Percentiles rank a stretch among this genome's conserved stretches.
Evolutionary conservation across 2,329 filamentous ascomycete species (phyloP).

Genomic region (Hypoxylon sp.): DNA sequence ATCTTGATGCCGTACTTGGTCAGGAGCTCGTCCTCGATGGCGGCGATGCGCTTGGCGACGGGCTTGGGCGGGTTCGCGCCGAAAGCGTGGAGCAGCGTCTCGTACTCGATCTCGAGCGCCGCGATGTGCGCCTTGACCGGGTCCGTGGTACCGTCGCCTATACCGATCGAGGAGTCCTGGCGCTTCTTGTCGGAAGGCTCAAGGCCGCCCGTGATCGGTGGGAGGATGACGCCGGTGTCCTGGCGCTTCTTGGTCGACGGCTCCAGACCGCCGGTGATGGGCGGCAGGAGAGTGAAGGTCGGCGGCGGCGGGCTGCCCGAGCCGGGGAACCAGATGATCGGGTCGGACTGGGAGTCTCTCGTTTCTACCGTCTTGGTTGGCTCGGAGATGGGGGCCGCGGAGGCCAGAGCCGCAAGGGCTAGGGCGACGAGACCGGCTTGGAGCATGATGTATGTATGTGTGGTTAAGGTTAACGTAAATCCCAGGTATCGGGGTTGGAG

Average conservation of each 20-base stretch:
- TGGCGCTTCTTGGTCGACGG: conserved; percentile 38
- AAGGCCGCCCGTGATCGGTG: conserved; percentile 42
- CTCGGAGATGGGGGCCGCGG: conserved; percentile 46
- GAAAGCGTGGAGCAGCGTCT: conserved; percentile 45
- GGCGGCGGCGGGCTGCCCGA: conserved; percentile 29
- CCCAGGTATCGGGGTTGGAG: conserved; percentile 17
- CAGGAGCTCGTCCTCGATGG: conserved; percentile 47
- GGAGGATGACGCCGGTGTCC: conserved; percentile 27
- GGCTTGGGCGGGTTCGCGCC: conserved; percentile 41
- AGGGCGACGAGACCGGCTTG: conserved; percentile 42
- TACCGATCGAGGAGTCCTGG: conserved; percentile 36
- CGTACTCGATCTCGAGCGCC: conserved; percentile 48
- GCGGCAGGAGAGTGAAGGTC: conserved; percentile 36
- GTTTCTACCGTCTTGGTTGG: conserved; percentile 42
- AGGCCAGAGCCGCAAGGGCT: conserved; percentile 47
- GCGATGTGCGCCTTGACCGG: conserved; percentile 45
- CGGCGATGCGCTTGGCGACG: conserved; percentile 41
- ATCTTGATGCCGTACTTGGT: conserved; percentile 53
- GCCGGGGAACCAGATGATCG: conserved; percentile 40
- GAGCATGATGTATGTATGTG: conserved; percentile 41
- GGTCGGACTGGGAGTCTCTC: conserved; percentile 42
- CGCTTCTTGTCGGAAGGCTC: conserved; percentile 42
- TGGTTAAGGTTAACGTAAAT: conserved; percentile 14
- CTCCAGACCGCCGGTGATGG: conserved; percentile 37
- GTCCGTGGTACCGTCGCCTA: conserved; percentile 39